phyloP scores from a whole-genome alignment of 345 rosid species.

The Ricinus communis region DNA sequence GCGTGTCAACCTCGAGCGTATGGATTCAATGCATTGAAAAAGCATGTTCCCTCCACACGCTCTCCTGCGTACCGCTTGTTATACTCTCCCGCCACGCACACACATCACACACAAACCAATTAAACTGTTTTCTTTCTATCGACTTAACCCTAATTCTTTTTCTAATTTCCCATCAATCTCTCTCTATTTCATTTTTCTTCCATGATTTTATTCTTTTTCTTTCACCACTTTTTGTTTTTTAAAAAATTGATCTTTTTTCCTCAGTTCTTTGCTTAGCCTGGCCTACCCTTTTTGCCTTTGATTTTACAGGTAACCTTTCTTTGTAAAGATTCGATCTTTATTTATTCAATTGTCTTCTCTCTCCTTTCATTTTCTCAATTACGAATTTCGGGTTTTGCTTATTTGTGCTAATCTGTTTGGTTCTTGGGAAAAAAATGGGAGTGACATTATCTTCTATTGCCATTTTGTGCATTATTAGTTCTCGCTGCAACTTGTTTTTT shows the following conservation, averaged over 20 bases:
- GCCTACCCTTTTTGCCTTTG: not conserved
- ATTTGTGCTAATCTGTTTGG: not conserved
- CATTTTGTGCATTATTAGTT: too few species aligned
- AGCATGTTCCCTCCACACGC: conserved; percentile 14
- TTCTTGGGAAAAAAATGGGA: not conserved
- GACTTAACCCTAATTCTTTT: not conserved
- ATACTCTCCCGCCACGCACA: conserved; percentile 11
- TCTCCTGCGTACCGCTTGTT: not conserved
- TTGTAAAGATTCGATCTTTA: not conserved
- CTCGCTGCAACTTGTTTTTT: too few species aligned
- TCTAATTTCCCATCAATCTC: not conserved
- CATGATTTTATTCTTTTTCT: not conserved
- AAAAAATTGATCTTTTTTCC: not conserved
- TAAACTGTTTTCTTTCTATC: not conserved
- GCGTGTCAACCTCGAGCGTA: conserved; percentile 6
- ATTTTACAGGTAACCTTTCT: not conserved
- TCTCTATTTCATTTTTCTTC: not conserved
- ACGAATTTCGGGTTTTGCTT: not conserved
- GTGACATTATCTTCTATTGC: too few species aligned
- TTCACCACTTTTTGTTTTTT: not conserved
- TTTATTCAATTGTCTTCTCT: not conserved
- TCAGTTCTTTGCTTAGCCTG: too few species aligned
- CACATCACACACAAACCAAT: not conserved
- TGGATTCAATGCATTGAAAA: not conserved
- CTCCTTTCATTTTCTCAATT: not conserved